Evolutionary conservation across 805 yeast genomes (phyloP).

Genomic region (Metschnikowia cubensis): DNA sequence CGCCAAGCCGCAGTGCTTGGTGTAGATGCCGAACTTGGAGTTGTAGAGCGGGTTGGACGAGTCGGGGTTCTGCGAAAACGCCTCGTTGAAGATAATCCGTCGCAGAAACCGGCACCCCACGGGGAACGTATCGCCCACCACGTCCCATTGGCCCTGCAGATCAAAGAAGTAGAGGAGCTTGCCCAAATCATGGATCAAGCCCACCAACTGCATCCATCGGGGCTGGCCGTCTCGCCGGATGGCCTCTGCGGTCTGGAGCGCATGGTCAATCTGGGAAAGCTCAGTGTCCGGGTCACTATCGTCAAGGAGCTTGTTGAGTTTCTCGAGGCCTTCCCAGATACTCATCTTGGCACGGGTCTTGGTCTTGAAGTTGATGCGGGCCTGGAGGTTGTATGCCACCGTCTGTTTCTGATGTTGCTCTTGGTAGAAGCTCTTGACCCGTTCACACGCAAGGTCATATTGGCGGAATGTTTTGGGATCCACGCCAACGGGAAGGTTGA

Average conservation of each 20-base stretch:
- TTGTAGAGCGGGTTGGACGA: constrained; percentile 58
- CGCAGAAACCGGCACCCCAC: constrained; percentile 66
- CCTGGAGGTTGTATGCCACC: constrained; percentile 68
- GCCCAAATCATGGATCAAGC: constrained; percentile 68
- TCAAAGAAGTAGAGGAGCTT: constrained; percentile 65
- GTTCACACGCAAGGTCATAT: constrained; percentile 63
- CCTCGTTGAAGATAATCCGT: constrained; percentile 57
- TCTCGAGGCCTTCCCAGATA: constrained; percentile 67
- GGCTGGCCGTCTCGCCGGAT: constrained; percentile 65
- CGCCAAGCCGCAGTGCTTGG: constrained; percentile 61
- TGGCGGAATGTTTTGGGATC: constrained; percentile 52
- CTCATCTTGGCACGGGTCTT: constrained; percentile 63
- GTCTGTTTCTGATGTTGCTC: constrained; percentile 71
- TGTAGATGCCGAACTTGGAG: constrained; percentile 63
- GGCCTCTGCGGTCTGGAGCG: constrained; percentile 73
- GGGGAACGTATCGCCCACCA: constrained; percentile 75
- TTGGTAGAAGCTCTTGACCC: constrained; percentile 61
- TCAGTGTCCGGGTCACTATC: constrained; percentile 77
- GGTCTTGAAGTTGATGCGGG: constrained; percentile 66
- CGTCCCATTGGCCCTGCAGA: constrained; percentile 77
- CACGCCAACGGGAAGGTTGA: constrained; percentile 15
- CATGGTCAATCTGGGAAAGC: constrained; percentile 70
- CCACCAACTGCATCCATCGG: constrained; percentile 73
- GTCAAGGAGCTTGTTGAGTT: constrained; percentile 58
- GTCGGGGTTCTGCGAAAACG: constrained; percentile 59